A percentile compares a stretch with the other conserved stretches of the same genome.
These are phyloP conservation scores for Clitocybe nebularis DNA, from an alignment of 1,284 basidiomycete species.

Conservation along the genomic window DNA sequence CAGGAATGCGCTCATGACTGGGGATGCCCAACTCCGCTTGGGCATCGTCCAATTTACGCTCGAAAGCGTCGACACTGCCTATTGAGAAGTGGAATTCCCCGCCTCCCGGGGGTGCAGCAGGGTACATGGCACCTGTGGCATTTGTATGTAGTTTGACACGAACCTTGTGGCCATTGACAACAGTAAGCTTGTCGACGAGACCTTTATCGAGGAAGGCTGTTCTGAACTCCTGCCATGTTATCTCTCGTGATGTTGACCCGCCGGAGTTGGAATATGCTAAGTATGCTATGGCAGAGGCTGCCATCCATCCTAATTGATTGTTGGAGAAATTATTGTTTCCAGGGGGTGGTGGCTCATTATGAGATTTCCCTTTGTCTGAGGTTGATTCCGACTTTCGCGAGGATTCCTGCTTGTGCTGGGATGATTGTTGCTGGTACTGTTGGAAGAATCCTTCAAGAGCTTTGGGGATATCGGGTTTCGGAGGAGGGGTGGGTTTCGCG, in stretches of 20 bases:
- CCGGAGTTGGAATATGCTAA: slow-evolving; percentile 66
- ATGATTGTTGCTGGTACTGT: slow-evolving; percentile 57
- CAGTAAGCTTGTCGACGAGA: slow-evolving; percentile 91
- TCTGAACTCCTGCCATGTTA: slow-evolving; percentile 98
- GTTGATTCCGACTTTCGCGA: slow-evolving; percentile 29
- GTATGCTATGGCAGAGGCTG: slow-evolving; percentile 59
- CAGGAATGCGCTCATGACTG: slow-evolving; percentile 90
- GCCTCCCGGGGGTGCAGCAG: slow-evolving; percentile 43
- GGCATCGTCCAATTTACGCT: slow-evolving; percentile 90
- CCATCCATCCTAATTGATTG: slow-evolving; percentile 58
- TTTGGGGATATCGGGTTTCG: slow-evolving; percentile 42
- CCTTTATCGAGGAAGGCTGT: slow-evolving; percentile 95
- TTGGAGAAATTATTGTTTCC: slow-evolving; percentile 51
- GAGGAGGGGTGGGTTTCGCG: slow-evolving; percentile 18
- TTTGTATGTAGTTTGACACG: slow-evolving; percentile 86
- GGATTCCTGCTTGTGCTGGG: slow-evolving; percentile 27
- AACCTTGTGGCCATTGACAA: slow-evolving; percentile 90
- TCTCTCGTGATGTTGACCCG: slow-evolving; percentile 72
- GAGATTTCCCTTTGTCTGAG: slow-evolving; percentile 35
- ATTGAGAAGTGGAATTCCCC: slow-evolving; percentile 94
- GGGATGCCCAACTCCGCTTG: slow-evolving; percentile 93
- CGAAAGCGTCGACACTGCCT: slow-evolving; percentile 96
- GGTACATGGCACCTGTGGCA: slow-evolving; percentile 73
- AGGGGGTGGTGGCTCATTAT: slow-evolving; percentile 43
- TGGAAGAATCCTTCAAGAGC: slow-evolving; percentile 78